Evolutionary conservation across 2,329 filamentous ascomycete genomes (phyloP).

Genomic region (Ophiocordyceps robertsii): DNA sequence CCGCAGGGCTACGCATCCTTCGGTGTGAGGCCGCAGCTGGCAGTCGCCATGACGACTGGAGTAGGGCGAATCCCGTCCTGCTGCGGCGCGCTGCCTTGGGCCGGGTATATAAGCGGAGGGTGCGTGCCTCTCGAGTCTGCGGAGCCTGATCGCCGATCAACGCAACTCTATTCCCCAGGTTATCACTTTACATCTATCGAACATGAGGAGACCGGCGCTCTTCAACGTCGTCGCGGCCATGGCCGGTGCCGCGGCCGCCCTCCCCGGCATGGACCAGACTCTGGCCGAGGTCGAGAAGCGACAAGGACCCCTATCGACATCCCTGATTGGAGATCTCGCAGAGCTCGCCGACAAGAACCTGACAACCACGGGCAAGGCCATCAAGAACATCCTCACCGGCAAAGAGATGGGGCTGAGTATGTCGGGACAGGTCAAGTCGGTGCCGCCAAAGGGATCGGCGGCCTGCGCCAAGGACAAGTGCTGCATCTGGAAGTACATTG

Average conservation of each 20-base stretch:
- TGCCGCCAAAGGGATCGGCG: conserved; percentile 1
- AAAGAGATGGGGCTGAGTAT: conserved; percentile 1
- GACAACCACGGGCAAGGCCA: conserved; percentile 13
- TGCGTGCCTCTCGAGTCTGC: too few relatives aligned
- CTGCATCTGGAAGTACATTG: conserved; percentile 27
- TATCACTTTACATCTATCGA: neutral
- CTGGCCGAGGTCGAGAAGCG: neutral
- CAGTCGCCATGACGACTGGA: neutral
- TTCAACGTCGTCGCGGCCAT: neutral
- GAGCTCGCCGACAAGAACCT: conserved; percentile 12
- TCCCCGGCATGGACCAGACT: neutral
- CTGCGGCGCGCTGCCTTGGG: neutral
- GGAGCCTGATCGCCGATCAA: too few relatives aligned
- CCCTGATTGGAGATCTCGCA: conserved; percentile 22
- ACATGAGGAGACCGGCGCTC: neutral
- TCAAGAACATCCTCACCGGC: conserved; percentile 19
- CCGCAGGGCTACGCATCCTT: neutral
- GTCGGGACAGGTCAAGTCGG: neutral
- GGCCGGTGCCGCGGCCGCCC: neutral
- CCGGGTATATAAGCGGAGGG: too few relatives aligned
- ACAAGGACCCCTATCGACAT: neutral
- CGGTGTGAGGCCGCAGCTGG: neutral
- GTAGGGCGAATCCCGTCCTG: neutral
- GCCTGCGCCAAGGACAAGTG: conserved; percentile 20
- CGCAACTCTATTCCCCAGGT: neutral